Base-by-base conservation (phyloP, 2,329 filamentous ascomycete species). In the Hymenoscyphus albidus region DNA sequence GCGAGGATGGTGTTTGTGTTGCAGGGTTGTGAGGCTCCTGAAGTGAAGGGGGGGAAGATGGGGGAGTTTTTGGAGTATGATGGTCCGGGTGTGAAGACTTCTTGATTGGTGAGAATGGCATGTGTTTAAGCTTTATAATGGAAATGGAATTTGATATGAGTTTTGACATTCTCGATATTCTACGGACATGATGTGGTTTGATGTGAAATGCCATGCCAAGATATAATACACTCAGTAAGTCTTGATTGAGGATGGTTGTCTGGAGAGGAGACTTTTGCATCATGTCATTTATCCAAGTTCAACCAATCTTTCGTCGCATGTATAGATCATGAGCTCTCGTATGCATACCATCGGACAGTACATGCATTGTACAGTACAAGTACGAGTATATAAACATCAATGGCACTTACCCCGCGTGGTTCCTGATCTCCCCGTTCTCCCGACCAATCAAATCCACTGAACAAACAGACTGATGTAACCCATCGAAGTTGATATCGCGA, bases 1-100 rank as follows among this genome's bases (percentile, higher is more conserved):
- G 70, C 67, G 7, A 59, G 73, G 44, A 73, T 74, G 70, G 62
- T 74, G 62, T 73, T 68, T 68, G 71, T 74, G 2, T 38, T 72
- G 27, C 39, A 61, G 9, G 62, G 44, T 35, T 57, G 32, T 13
- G 35, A 63, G 35, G 22, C 44, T 4, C 32, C 58, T 12, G 40
- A 58, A 2, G 48, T 14, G 5, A n/a, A 16, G 10, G 64, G 61
- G 7, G 57, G 58, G 57, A 61, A 18, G 27, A n/a, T 65, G 35
- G 59, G 40, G 32, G 60, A 62, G 57, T 60, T 59, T 44, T 22
- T 58, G 13, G 62, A 59, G 22, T 35, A 42, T 12, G 58, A 57
- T 2, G 48, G 63, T n/a, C 51, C 51, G 18, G 31, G 14, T 3
- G 31, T 22, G 14, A 39, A 48, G 42, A 48, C 35, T 35, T 35